phyloP scores from a whole-genome alignment of 192 early-diverging fungal species.

The Geranomyces michiganensis region DNA sequence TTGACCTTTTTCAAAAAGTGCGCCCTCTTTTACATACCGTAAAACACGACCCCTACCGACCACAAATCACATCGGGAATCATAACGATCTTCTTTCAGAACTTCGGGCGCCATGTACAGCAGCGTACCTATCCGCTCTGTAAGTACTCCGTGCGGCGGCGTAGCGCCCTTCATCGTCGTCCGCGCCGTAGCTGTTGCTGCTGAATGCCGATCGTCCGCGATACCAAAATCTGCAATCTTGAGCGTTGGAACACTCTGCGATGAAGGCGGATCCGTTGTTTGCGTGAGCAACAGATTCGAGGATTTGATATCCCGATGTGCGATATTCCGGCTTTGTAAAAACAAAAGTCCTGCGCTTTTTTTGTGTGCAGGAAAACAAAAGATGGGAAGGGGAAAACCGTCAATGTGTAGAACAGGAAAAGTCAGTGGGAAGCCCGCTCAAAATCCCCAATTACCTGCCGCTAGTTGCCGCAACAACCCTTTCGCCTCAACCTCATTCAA shows the following conservation, averaged over 20 bases:
- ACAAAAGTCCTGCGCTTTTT: conserved; percentile 20
- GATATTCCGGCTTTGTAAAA: conserved; percentile 19
- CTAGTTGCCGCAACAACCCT: conserved; percentile 21
- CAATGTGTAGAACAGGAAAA: too few species aligned
- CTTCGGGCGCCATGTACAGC: conserved; percentile 37
- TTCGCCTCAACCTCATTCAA: conserved; percentile 23
- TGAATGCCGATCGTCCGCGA: conserved; percentile 22
- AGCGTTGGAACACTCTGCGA: background rate
- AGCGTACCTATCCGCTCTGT: conserved; percentile 26
- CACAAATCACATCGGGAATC: conserved; percentile 38
- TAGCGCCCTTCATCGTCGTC: background rate
- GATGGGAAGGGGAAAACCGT: too few species aligned
- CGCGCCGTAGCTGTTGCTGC: background rate
- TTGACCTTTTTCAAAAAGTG: too few species aligned
- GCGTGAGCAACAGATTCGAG: conserved; percentile 28
- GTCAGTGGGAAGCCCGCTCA: background rate
- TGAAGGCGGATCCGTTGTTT: background rate
- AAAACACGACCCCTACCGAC: conserved; percentile 39
- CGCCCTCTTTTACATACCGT: conserved; percentile 14
- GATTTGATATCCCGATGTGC: conserved; percentile 39
- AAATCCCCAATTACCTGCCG: conserved; percentile 11
- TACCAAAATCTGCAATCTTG: conserved; percentile 40
- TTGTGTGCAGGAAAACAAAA: too few species aligned
- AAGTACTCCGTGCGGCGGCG: background rate
- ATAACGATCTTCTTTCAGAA: conserved; percentile 28